Evolutionary conservation across 257 asterid genomes (phyloP).

Genomic region (Nicotiana benthamiana): DNA sequence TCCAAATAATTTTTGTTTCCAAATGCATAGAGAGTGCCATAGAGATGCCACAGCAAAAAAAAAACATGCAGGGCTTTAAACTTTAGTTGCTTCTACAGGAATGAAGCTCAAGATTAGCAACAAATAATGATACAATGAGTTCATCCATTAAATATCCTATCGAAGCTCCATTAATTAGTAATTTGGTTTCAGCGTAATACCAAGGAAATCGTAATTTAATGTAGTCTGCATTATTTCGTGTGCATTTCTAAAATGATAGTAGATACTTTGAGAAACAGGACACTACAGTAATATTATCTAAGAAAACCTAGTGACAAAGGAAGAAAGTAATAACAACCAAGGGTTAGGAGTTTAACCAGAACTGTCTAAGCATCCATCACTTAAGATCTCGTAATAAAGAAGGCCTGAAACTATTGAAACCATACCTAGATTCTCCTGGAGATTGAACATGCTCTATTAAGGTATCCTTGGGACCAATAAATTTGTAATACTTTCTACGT

Average conservation of each 20-base stretch:
- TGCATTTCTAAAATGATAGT: not conserved
- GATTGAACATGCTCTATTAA: not conserved
- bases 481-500: not conserved
- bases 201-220: not conserved
- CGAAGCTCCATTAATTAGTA: not conserved
- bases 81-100: not conserved
- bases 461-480: not conserved
- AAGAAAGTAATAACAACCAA: not conserved
- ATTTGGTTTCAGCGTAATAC: not conserved
- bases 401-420: not conserved
- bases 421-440: not conserved
- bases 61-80: not conserved
- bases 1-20: not conserved
- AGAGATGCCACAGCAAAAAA: not conserved
- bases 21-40: not conserved
- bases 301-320: not conserved
- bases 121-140: not conserved
- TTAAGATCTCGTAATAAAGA: not conserved
- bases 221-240: not conserved
- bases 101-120: not conserved
- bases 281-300: not conserved
- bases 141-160: not conserved
- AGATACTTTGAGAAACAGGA: not conserved
- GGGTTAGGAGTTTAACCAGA: not conserved
- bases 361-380: not conserved